Percentiles rank a stretch among this genome's conserved stretches.
Evolutionary conservation across 768 basidiomycete genomes (phyloP).

Genomic region (Mrakia gelida): DNA sequence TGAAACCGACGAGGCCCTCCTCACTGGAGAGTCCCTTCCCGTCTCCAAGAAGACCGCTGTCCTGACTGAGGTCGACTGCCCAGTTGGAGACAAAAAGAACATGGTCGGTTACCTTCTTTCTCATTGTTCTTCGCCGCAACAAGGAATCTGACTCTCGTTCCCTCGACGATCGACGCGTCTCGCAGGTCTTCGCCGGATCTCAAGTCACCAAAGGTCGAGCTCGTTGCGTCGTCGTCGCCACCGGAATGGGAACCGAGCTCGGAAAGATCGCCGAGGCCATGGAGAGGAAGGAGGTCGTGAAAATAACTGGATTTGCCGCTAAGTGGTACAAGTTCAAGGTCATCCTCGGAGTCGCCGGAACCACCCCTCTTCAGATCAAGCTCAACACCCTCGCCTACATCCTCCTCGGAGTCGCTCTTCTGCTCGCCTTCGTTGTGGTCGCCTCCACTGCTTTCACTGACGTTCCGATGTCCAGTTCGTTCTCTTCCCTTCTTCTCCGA

Average conservation of each 20-base stretch:
- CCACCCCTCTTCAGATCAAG: constrained; percentile 49
- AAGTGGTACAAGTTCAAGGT: constrained; percentile 51
- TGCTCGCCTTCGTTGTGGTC: constrained; percentile 47
- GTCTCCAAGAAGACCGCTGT: constrained; percentile 49
- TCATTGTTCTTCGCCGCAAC: neutral
- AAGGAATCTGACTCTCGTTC: neutral
- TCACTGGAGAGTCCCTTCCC: constrained; percentile 56
- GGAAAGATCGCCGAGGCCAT: constrained; percentile 46
- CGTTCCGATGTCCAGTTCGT: constrained; percentile 38
- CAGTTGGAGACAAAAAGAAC: constrained; percentile 51
- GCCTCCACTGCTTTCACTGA: constrained; percentile 44
- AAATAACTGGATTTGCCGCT: constrained; percentile 38
- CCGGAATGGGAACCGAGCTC: constrained; percentile 57
- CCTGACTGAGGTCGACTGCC: constrained; percentile 41
- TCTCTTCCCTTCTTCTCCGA: too few relatives aligned
- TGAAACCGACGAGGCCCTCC: constrained; percentile 53
- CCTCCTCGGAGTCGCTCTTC: constrained; percentile 40
- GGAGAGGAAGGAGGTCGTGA: constrained; percentile 42
- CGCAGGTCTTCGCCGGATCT: constrained; percentile 46
- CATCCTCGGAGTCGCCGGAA: constrained; percentile 46
- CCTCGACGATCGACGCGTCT: neutral
- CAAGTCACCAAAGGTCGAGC: constrained; percentile 52
- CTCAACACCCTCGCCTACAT: constrained; percentile 46
- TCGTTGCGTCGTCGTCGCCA: constrained; percentile 51
- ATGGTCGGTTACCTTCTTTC: constrained; percentile 40